Percentiles rank a stretch among this genome's conserved stretches.
Conservation (phyloP, 129 eudicot genomes). For the Ambrosia trifida region DNA sequence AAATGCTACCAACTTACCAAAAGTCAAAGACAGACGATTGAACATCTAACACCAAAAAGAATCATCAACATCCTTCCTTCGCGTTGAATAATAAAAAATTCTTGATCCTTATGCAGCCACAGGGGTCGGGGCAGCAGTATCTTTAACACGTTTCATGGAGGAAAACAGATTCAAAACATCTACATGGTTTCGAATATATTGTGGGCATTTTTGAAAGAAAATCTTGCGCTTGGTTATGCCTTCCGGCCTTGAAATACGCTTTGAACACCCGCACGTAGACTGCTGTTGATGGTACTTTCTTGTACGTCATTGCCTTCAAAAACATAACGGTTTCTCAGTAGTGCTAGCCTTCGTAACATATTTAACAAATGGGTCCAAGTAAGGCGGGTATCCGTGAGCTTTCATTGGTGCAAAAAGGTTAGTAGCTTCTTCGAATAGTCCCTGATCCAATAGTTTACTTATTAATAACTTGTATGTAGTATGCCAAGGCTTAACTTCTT, state of each 20-base stretch:
- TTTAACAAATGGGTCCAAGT: constrained; percentile 60
- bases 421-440: too few species aligned
- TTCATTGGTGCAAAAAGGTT: too few species aligned
- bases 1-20: constrained; percentile 17
- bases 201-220: constrained; percentile 71
- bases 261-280: constrained; percentile 59
- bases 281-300: constrained; percentile 51
- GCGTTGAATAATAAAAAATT: constrained; percentile 5
- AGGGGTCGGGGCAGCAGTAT: constrained; percentile 31
- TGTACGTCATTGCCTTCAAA: constrained; percentile 53
- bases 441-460: constrained; percentile 50
- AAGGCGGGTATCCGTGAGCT: constrained; percentile 71
- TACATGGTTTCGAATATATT: constrained; percentile 54
- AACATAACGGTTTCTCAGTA: constrained; percentile 61
- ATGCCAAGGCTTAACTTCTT: constrained; percentile 52
- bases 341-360: constrained; percentile 53
- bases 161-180: constrained; percentile 71
- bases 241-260: constrained; percentile 71
- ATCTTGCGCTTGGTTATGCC: constrained; percentile 63
- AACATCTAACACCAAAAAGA: constrained; percentile 35
- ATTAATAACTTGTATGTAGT: constrained; percentile 60
- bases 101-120: constrained; percentile 38
- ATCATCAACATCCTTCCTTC: constrained; percentile 11
- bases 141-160: constrained; percentile 41
- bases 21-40: constrained; percentile 27